Conservation (phyloP, 192 early-diverging fungal species). For the Backusella sp. region DNA sequence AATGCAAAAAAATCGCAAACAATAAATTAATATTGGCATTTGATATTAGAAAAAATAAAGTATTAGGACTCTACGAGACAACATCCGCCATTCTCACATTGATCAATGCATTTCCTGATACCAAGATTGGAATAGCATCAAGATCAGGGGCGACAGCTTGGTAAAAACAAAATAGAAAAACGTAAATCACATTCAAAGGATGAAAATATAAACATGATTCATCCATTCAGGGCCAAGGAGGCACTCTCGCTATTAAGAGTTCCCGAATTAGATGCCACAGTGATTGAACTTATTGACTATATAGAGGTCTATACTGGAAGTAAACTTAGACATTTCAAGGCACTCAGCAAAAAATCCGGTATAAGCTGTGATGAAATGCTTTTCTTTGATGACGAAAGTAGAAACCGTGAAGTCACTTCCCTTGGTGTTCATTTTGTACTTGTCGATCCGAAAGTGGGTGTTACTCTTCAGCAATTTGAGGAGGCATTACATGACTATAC, state of each 20-base stretch:
- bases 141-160: conserved; percentile 38
- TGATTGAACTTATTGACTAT: conserved; percentile 26
- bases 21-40: not conserved
- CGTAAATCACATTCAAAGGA: not conserved
- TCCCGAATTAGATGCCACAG: conserved; percentile 10
- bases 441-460: conserved; percentile 27
- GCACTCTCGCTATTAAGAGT: conserved; percentile 20
- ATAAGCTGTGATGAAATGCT: conserved; percentile 45
- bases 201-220: no score
- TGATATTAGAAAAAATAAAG: conserved; percentile 14
- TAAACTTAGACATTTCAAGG: conserved; percentile 40
- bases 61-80: conserved; percentile 29
- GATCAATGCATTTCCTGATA: conserved; percentile 28
- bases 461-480: conserved; percentile 36
- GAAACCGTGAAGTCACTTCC: conserved; percentile 33
- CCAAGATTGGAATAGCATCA: conserved; percentile 41
- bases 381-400: conserved; percentile 51
- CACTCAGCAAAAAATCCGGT: conserved; percentile 23
- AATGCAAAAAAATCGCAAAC: not conserved
- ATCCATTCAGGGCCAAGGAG: conserved; percentile 10
- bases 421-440: conserved; percentile 44
- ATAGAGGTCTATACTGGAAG: conserved; percentile 37
- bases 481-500: not conserved
- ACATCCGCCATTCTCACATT: conserved; percentile 29
- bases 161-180: conserved; percentile 16